Base-by-base conservation (phyloP, 2,329 filamentous ascomycete species). In the Calonectria honghensis region DNA sequence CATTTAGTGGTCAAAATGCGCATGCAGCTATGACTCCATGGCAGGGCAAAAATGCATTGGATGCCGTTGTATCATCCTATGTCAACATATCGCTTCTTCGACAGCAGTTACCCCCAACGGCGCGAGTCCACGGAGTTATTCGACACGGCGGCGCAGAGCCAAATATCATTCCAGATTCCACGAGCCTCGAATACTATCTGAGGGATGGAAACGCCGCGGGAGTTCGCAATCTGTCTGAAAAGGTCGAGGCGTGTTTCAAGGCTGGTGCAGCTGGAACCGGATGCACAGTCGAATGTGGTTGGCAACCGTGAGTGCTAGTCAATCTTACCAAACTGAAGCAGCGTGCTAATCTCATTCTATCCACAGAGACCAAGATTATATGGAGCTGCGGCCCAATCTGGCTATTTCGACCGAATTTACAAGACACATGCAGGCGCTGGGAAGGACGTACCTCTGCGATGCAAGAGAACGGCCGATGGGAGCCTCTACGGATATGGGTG, bases 1-100 rank as follows among this genome's bases (percentile, higher is more conserved):
- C 88, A 20, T 92, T 90, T 75, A 86, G 86, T 1, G 91, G 91
- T 1, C 87, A 86, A 66, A 88, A 88, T 70, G 90, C 91, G 0
- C 91, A 92, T 76, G 90, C 90, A 0, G 90, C 88, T 0, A 87
- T 88, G 4, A 88, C 85, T n/a, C 91, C 90, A 0, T 92, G 90
- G 90, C 85, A 90, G 6, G 91, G 91, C 0, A 86, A 90, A 76
- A 92, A 93, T 78, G 91, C 91, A 0, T 86, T 92, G 0, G 91
- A 93, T 76, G 90, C 90, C 0, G 79, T 91, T 29, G 84, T 92
- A 3, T 84, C 86, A 0, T 87, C 85, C 0, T 89, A 89, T 76
- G 87, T 86, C 68, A 84, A 84, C 54, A 81, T 92, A 5, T 87
- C 88, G 0, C 85, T 90, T 0, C 84, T 92, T 7, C 87, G 91